Conservation (phyloP, 163 green algal species). For the Chlamydomonas reinhardtii region DNA sequence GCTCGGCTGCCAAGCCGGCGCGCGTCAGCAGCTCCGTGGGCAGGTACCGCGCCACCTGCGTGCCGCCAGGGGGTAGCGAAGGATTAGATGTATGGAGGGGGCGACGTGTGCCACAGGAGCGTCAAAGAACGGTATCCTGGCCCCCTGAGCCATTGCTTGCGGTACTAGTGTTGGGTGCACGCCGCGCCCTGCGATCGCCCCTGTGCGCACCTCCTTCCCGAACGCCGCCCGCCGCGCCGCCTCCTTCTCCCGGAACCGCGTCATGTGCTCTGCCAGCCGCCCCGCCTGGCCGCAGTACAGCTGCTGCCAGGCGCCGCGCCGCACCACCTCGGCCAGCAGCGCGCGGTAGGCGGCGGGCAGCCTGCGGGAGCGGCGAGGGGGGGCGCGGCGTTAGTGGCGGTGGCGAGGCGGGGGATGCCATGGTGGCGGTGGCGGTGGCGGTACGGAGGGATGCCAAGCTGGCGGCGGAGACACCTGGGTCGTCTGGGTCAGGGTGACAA, state of each 20-base stretch:
- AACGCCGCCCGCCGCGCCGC: conserved; percentile 75
- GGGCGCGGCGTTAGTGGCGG: not conserved
- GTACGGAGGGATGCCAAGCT: too few relatives aligned
- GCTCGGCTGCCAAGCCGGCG: conserved; percentile 80
- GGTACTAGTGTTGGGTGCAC: too few relatives aligned
- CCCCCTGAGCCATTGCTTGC: too few relatives aligned
- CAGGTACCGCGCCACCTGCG: conserved; percentile 67
- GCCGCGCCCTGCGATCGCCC: too few relatives aligned
- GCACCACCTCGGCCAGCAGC: conserved; percentile 87
- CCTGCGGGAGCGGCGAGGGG: conserved; percentile 14
- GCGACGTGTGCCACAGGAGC: too few relatives aligned
- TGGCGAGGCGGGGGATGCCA: not conserved
- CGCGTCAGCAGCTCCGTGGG: conserved; percentile 72
- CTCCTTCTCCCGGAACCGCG: conserved; percentile 81
- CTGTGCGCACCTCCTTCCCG: conserved; percentile 61
- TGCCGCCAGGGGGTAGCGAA: not conserved
- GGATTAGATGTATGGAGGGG: not conserved
- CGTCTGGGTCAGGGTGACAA: too few relatives aligned
- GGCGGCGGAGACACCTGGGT: too few relatives aligned
- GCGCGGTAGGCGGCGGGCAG: conserved; percentile 86
- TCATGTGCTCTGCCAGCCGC: conserved; percentile 86
- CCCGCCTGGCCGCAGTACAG: conserved; percentile 76
- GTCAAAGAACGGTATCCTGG: too few relatives aligned
- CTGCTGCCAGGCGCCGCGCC: conserved; percentile 74
- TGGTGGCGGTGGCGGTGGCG: not conserved